Evolutionary conservation across 371 early-diverging fungal genomes (phyloP).

Genomic region (Mucor velutinosus): DNA sequence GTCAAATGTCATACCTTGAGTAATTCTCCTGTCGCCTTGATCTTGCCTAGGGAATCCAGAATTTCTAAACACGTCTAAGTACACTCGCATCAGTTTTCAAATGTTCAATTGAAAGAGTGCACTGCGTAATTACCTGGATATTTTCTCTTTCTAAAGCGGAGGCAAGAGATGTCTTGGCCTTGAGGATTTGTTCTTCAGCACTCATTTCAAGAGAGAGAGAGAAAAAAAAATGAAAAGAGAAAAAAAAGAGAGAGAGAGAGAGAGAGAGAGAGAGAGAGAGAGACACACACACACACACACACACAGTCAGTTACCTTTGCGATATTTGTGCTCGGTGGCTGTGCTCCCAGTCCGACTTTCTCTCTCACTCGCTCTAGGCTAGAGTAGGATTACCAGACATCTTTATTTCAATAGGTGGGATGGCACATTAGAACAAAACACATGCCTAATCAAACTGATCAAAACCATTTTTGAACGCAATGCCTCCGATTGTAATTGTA

Average conservation of each 20-base stretch:
- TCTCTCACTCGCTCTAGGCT: not conserved
- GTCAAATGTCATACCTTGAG: constrained; percentile 23
- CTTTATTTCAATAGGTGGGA: too few relatives aligned
- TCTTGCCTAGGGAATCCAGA: constrained; percentile 21
- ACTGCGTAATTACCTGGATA: constrained; percentile 12
- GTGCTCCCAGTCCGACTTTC: not conserved
- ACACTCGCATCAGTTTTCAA: not conserved
- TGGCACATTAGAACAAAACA: not conserved
- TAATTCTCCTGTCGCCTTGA: constrained; percentile 29
- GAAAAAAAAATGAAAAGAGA: constrained; percentile 2
- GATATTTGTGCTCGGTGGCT: not conserved
- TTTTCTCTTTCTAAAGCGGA: constrained; percentile 27
- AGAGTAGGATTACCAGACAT: too few relatives aligned
- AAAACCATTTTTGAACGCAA: constrained; percentile 30
- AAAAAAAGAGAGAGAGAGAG: not conserved
- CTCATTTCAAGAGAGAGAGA: constrained; percentile 16
- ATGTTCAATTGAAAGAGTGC: not conserved
- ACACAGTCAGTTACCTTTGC: not conserved
- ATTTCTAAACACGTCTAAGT: constrained; percentile 27
- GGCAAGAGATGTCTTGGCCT: constrained; percentile 28
- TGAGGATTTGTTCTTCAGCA: constrained; percentile 27
- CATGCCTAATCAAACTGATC: constrained; percentile 7
- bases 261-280: not conserved
- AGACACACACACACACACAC: too few relatives aligned
- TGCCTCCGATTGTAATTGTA: constrained; percentile 26